A percentile compares a stretch with the other conserved stretches of the same genome.
Evolutionary conservation across 306 rosid species (phyloP).

Genomic region (Casuarina equisetifolia): DNA sequence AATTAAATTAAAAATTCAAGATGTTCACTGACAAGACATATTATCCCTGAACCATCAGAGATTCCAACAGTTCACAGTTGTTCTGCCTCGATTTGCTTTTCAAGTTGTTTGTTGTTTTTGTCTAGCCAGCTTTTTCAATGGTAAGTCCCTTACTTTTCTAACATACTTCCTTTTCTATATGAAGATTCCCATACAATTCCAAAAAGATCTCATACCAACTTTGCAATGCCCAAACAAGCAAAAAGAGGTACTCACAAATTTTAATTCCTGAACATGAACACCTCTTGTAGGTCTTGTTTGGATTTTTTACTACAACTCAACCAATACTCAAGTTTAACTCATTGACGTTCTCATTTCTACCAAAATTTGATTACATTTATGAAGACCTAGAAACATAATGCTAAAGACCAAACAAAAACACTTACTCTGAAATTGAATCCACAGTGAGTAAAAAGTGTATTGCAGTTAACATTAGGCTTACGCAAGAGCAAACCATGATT

Average conservation of each 20-base stretch:
- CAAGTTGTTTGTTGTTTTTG: no score
- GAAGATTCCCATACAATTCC: background rate
- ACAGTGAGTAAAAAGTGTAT: background rate
- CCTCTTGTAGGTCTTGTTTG: background rate
- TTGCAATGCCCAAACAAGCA: background rate
- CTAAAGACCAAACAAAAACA: background rate
- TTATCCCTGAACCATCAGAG: no score
- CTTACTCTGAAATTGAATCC: background rate
- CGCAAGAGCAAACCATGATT: constrained; percentile 2
- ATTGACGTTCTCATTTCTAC: background rate
- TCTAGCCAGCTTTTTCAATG: background rate
- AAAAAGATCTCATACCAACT: background rate
- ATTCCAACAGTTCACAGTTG: no score
- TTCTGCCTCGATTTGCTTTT: no score
- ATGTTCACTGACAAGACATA: no score
- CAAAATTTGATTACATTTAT: background rate
- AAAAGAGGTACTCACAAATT: no score
- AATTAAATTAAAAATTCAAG: no score
- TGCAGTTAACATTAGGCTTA: background rate
- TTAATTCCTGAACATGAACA: background rate
- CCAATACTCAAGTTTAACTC: background rate
- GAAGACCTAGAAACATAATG: background rate
- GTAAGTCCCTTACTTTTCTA: background rate
- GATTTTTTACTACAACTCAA: background rate
- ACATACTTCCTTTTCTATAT: background rate